phyloP scores from a whole-genome alignment of 371 early-diverging fungal genomes.

The Actinomortierella wolfii region DNA sequence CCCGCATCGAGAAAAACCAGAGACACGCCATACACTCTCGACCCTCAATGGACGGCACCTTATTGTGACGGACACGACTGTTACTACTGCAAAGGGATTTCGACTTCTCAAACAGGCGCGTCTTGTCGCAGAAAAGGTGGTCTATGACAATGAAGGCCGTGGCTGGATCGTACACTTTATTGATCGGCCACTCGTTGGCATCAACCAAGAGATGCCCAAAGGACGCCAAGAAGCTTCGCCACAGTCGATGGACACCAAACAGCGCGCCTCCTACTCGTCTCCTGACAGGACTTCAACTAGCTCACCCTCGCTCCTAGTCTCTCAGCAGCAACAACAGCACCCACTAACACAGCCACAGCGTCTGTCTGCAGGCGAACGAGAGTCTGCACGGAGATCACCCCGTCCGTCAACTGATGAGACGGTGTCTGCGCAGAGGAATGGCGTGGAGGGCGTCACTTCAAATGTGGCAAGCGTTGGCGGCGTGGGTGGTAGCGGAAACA shows the following conservation, averaged over 20 bases:
- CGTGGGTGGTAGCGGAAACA: too few relatives aligned
- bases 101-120: conserved; percentile 34
- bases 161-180: conserved; percentile 40
- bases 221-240: conserved; percentile 2
- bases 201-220: conserved; percentile 7
- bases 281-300: conserved; percentile 3
- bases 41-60: conserved; percentile 33
- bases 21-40: conserved; percentile 12
- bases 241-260: neutral
- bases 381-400: too few relatives aligned
- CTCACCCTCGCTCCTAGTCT: neutral
- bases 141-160: conserved; percentile 42
- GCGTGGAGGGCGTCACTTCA: too few relatives aligned
- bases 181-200: conserved; percentile 35
- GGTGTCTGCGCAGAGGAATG: too few relatives aligned
- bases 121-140: conserved; percentile 29
- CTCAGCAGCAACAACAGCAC: neutral
- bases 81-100: conserved; percentile 42
- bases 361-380: neutral
- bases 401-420: neutral
- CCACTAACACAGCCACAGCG: conserved; percentile 1
- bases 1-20: conserved; percentile 25
- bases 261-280: neutral
- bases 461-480: too few relatives aligned
- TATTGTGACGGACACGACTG: conserved; percentile 40